Conservation (phyloP, 1,284 basidiomycete genomes). For the Somion occarium region DNA sequence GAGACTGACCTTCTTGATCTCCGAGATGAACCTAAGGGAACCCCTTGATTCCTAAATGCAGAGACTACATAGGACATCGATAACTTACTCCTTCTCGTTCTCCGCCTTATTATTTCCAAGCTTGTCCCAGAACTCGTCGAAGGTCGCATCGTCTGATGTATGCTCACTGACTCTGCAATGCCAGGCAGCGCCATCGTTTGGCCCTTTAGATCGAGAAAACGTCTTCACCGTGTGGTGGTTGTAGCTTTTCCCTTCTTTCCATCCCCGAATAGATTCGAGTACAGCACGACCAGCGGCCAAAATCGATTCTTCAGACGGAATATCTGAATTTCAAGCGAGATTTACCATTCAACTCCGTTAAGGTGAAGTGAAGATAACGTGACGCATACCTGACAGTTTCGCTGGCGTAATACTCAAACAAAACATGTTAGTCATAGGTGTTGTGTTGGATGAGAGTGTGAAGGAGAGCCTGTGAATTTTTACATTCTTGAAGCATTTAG, state of each 20-base stretch:
- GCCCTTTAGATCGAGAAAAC: slow-evolving; percentile 42
- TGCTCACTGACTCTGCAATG: slow-evolving; percentile 65
- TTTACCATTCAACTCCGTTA: background rate
- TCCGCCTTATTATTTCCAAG: slow-evolving; percentile 59
- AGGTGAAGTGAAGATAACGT: no score
- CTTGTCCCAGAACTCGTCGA: slow-evolving; percentile 68
- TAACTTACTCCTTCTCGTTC: slow-evolving; percentile 62
- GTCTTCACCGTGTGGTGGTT: slow-evolving; percentile 50
- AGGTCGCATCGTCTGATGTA: slow-evolving; percentile 54
- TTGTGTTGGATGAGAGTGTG: background rate
- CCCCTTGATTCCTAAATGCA: background rate
- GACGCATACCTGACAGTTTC: slow-evolving; percentile 14
- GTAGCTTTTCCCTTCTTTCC: slow-evolving; percentile 65
- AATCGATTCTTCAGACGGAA: slow-evolving; percentile 56
- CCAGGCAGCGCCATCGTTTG: slow-evolving; percentile 57
- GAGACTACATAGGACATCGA: background rate
- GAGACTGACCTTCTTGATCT: slow-evolving; percentile 57
- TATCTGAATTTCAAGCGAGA: slow-evolving; percentile 30
- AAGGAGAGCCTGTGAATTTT: background rate
- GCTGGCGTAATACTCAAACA: slow-evolving; percentile 38
- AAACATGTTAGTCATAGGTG: slow-evolving; percentile 12
- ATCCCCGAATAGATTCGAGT: slow-evolving; percentile 47
- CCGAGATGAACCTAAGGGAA: slow-evolving; percentile 51
- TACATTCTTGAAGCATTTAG: background rate
- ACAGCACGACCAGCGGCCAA: slow-evolving; percentile 50